Percentiles rank a stretch among this genome's conserved stretches.
phyloP scores from a whole-genome alignment of 2,329 filamentous ascomycete species.

The Alternaria arborescens region DNA sequence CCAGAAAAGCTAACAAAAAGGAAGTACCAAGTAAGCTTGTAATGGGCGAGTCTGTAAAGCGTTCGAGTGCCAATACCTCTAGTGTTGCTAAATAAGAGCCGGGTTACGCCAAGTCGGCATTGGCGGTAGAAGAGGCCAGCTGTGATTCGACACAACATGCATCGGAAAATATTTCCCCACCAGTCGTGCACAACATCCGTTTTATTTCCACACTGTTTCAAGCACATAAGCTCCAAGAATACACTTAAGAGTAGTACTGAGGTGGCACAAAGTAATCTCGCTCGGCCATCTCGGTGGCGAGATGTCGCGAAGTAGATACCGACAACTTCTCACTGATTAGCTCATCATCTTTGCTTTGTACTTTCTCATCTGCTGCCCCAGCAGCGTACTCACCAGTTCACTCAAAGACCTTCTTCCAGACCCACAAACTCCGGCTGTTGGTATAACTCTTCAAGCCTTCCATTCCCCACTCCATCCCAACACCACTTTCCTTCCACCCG shows the following conservation, averaged over 20 bases:
- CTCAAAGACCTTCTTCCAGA: not conserved
- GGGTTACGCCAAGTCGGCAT: not conserved
- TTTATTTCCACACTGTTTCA: not conserved
- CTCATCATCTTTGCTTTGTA: not conserved
- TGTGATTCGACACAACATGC: not conserved
- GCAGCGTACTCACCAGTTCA: not conserved
- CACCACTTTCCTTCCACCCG: conserved; percentile 79
- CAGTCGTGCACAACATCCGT: not conserved
- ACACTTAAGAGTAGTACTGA: not conserved
- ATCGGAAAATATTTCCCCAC: not conserved
- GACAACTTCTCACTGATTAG: not conserved
- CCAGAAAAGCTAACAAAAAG: not conserved
- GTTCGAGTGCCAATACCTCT: not conserved
- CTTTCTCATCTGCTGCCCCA: not conserved
- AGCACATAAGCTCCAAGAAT: not conserved
- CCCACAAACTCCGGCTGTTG: conserved; percentile 11
- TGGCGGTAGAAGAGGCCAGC: not conserved
- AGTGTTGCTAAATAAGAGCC: not conserved
- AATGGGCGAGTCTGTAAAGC: not conserved
- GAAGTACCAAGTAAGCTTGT: not conserved
- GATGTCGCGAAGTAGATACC: not conserved
- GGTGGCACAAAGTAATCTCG: not conserved
- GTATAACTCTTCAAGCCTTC: conserved; percentile 38
- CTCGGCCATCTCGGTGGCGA: not conserved
- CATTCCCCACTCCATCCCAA: conserved; percentile 70